Percentiles rank a stretch among this genome's conserved stretches.
Evolutionary conservation across 257 asterid genomes (phyloP).

Genomic region (Solanum piurae): DNA sequence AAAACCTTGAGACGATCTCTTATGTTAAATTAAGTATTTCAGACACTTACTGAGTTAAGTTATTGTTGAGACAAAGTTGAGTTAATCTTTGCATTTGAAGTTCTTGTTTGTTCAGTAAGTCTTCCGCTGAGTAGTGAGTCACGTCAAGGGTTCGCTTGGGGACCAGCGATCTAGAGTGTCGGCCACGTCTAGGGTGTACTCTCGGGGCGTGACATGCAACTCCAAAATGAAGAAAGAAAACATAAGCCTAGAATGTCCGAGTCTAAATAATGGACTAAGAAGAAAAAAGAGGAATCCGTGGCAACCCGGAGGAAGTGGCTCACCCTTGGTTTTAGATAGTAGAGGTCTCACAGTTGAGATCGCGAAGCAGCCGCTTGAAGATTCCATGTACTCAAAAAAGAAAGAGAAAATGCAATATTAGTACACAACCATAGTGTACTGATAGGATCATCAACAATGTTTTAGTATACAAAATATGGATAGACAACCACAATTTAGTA

Average conservation of each 20-base stretch:
- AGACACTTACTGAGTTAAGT: background rate
- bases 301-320: background rate
- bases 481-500: background rate
- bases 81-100: background rate
- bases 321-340: background rate
- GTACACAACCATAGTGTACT: background rate
- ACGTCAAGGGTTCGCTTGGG: background rate
- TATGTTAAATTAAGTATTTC: background rate
- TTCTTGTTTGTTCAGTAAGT: background rate
- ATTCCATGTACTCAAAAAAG: background rate
- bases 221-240: background rate
- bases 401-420: too few relatives aligned
- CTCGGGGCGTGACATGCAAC: background rate
- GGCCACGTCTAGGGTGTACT: background rate
- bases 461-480: too few relatives aligned
- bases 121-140: background rate
- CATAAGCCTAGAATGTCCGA: too few relatives aligned
- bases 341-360: background rate
- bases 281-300: background rate
- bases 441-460: background rate
- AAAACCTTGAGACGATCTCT: background rate
- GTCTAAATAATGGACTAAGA: too few relatives aligned
- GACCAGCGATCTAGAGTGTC: background rate
- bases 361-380: background rate
- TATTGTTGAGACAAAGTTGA: background rate